Evolutionary conservation across 306 rosid genomes (phyloP).

Genomic region (Canavalia ensiformis): DNA sequence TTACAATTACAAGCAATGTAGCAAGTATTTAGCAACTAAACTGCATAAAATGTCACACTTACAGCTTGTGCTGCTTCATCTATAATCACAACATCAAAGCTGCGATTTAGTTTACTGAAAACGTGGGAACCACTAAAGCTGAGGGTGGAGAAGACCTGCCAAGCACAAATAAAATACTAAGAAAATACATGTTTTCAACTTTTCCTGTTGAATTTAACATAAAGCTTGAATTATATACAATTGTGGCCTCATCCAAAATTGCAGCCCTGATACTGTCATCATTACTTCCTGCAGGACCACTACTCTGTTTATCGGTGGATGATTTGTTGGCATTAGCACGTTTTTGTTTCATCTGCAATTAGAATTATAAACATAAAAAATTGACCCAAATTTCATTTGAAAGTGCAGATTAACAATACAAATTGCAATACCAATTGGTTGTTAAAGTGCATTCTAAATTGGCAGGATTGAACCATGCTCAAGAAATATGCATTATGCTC

Average conservation of each 20-base stretch:
- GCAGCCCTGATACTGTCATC: slow-evolving; percentile 73
- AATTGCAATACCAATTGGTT: slow-evolving; percentile 24
- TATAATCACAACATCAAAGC: slow-evolving; percentile 94
- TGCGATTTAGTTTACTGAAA: slow-evolving; percentile 80
- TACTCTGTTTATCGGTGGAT: slow-evolving; percentile 65
- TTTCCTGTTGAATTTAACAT: slow-evolving; percentile 19
- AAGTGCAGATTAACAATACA: slow-evolving; percentile 33
- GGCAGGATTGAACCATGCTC: background rate
- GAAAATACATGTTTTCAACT: slow-evolving; percentile 38
- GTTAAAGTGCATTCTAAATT: background rate
- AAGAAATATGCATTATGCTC: slow-evolving; percentile 15
- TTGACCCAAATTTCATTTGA: slow-evolving; percentile 30
- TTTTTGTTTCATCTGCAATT: slow-evolving; percentile 74
- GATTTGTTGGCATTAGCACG: slow-evolving; percentile 55
- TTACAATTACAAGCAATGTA: slow-evolving; percentile 25
- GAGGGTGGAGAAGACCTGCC: slow-evolving; percentile 96
- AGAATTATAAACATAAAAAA: slow-evolving; percentile 42
- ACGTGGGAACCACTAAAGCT: slow-evolving; percentile 87
- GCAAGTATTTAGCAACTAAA: slow-evolving; percentile 34
- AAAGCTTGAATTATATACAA: slow-evolving; percentile 64
- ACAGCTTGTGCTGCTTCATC: slow-evolving; percentile 99
- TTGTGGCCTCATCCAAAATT: slow-evolving; percentile 89
- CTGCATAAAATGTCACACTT: slow-evolving; percentile 52
- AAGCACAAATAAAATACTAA: slow-evolving; percentile 48
- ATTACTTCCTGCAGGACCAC: slow-evolving; percentile 72